A percentile compares a stretch with the other conserved stretches of the same genome.
Conservation (phyloP, 805 yeast species). For the Ascoidea asiatica region DNA sequence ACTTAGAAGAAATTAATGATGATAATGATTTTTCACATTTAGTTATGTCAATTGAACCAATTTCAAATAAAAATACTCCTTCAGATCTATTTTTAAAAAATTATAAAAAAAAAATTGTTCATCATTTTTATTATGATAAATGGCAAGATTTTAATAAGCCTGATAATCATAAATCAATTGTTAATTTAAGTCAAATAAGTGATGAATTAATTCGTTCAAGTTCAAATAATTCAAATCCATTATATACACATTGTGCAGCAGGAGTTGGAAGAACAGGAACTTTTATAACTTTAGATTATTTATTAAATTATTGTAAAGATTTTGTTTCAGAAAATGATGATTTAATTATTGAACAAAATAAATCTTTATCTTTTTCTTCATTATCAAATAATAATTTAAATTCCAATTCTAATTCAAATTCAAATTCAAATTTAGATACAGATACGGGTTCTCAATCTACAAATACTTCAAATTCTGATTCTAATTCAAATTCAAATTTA, state of each 20-base stretch:
- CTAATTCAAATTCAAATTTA: no score
- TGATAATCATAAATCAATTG: constrained; percentile 30
- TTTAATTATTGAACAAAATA: neutral
- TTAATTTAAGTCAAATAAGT: constrained; percentile 23
- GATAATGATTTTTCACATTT: constrained; percentile 2
- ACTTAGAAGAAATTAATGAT: neutral
- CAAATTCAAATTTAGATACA: no score
- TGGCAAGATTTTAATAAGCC: constrained; percentile 83
- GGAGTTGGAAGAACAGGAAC: constrained; percentile 97
- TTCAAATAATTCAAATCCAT: constrained; percentile 22
- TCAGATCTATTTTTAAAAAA: no score
- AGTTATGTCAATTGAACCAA: constrained; percentile 3
- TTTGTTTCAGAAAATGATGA: constrained; percentile 1
- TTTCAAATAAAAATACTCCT: no score
- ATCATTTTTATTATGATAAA: constrained; percentile 59
- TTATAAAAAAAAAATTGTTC: constrained; percentile 17
- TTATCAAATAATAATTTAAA: no score
- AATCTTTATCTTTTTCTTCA: no score
- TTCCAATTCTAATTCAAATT: neutral
- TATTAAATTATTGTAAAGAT: constrained; percentile 15
- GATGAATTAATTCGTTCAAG: neutral
- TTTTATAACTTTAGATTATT: constrained; percentile 51
- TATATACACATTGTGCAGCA: constrained; percentile 84
- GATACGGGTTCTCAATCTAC: no score
- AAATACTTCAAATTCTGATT: neutral